Base-by-base conservation (phyloP, 148 eudicot species). In the Dianthus caryophyllus region DNA sequence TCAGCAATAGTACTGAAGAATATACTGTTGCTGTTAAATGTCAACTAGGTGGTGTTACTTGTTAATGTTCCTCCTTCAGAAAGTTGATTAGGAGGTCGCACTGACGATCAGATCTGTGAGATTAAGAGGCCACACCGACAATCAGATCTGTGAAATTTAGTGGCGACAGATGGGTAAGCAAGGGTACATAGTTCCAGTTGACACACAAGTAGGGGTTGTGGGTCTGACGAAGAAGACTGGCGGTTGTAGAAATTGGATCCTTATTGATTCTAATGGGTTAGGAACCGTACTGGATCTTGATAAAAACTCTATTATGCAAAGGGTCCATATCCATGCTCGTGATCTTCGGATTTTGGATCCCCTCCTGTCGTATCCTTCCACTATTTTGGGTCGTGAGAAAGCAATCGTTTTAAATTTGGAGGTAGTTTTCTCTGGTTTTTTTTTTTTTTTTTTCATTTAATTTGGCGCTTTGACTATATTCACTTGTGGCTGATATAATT, bases 331-430 rank as follows among this genome's bases (percentile, higher is more conserved):
- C 63, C 97, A 88, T 68, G 96, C 96, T 0, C 89, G 97, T 5
- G 97, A 91, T 84, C 88, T 91, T 55, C 87, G 97, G 30, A 51
- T 91, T 59, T 79, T 91, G 31, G 97, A 91, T 65, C 97, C 95
- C 27, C 81, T 91, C 6, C 78, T 91, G 55, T 83, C 87, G 26
- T 91, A 91, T 60, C 95, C 97, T 41, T 88, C 95, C 3, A 78
- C 97, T 9, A 91, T 91, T 61, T 76, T 91, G 41, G 95, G 95
- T 18, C 94, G 97, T 76, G 96, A 88, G 48, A 77, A 76, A 36
- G 96, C 96, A 60, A 88, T 90, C 64, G 95, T 90, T 71, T 77
- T 90, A 55, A 90, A 90, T 75, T 74, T 90, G 52, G 97, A 90
- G 86, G 94, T 87, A 29, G 9, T 38, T 56, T 70, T 2, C n/a